A percentile compares a stretch with the other conserved stretches of the same genome.
These are phyloP conservation scores for Neurospora cerealis DNA, from an alignment of 495 filamentous ascomycete genomes.

Conservation along the genomic window DNA sequence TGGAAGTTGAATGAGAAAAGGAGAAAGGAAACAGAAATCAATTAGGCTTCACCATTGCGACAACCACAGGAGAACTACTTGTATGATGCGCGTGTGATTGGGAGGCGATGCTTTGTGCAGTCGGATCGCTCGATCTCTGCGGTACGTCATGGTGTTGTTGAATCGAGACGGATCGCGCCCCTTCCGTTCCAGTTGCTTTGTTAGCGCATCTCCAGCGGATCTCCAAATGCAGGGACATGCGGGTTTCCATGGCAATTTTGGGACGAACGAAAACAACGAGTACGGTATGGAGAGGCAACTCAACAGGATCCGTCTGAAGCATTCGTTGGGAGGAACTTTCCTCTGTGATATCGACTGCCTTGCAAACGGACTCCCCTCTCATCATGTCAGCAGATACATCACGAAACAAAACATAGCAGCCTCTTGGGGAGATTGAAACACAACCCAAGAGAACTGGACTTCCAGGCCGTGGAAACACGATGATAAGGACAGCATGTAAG, in stretches of 20 bases:
- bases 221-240: not conserved
- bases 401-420: not conserved
- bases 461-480: not conserved
- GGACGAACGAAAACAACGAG: not conserved
- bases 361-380: not conserved
- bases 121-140: constrained; percentile 15
- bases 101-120: not conserved
- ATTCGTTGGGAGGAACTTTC: not conserved
- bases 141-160: constrained; percentile 11
- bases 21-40: not conserved
- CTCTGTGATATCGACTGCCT: not conserved
- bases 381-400: not conserved
- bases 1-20: not conserved
- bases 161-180: constrained; percentile 10
- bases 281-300: not conserved
- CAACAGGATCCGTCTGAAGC: not conserved
- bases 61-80: not conserved
- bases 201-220: constrained; percentile 5
- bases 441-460: not conserved
- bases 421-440: not conserved
- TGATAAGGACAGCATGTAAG: constrained; percentile 45
- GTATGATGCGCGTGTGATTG: constrained; percentile 1
- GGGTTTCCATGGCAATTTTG: not conserved
- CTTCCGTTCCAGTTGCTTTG: constrained; percentile 13
- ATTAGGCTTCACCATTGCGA: not conserved